Evolutionary conservation across 78 protist species (phyloP).

Genomic region (Tieghemostelium lacteum): DNA sequence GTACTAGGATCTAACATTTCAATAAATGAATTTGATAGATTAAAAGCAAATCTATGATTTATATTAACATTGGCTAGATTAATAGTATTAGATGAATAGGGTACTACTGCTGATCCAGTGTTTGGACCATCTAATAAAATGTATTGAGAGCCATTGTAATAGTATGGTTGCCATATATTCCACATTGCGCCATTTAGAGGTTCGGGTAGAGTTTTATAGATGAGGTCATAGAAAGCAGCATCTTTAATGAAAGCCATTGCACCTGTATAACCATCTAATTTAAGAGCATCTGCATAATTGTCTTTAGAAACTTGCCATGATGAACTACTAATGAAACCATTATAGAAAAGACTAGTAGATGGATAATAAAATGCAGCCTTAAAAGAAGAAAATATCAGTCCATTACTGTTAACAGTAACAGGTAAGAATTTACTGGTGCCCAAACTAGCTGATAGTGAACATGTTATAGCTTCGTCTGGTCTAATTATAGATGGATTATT

Average conservation of each 20-base stretch:
- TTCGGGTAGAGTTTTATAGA: conserved; percentile 1
- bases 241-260: background rate
- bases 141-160: background rate
- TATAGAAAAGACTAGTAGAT: background rate
- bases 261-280: conserved; percentile 41
- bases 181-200: background rate
- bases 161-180: conserved; percentile 11
- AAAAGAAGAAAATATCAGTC: background rate
- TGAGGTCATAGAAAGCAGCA: background rate
- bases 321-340: background rate
- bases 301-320: background rate
- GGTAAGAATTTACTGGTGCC: conserved; percentile 31
- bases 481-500: background rate
- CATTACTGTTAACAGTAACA: background rate
- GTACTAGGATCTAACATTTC: background rate
- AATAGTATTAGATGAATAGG: background rate
- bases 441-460: background rate
- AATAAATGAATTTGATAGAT: too few species aligned
- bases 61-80: background rate
- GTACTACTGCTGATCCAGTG: background rate
- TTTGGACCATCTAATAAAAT: conserved; percentile 16
- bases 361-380: conserved; percentile 25
- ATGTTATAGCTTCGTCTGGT: background rate
- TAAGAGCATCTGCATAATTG: conserved; percentile 2
- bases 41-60: background rate